Evolutionary conservation across 108 stramenopile genomes (phyloP).

Genomic region (Cyclotella cryptica): DNA sequence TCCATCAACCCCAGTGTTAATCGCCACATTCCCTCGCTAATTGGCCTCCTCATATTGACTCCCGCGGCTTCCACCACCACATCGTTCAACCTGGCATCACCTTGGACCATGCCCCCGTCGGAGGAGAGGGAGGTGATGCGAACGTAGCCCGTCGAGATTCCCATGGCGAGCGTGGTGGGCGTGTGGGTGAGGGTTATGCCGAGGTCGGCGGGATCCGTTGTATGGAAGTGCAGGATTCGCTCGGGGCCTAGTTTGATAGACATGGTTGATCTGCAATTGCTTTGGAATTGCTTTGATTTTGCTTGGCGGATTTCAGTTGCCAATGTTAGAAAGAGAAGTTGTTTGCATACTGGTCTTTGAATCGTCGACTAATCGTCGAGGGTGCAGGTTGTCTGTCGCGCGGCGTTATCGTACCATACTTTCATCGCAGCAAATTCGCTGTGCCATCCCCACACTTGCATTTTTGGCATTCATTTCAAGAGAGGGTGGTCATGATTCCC

Average conservation of each 20-base stretch:
- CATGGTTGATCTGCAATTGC: not conserved
- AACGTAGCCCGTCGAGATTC: constrained; percentile 32
- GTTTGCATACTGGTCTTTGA: too few relatives aligned
- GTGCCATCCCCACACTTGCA: too few relatives aligned
- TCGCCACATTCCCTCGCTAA: constrained; percentile 89
- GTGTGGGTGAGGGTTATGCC: constrained; percentile 29
- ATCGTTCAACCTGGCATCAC: constrained; percentile 68
- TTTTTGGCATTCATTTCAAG: too few relatives aligned
- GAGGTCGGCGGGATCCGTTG: constrained; percentile 27
- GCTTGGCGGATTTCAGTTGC: too few relatives aligned
- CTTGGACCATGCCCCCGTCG: constrained; percentile 43
- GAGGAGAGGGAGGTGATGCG: constrained; percentile 23
- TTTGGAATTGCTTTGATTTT: too few relatives aligned
- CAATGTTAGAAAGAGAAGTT: too few relatives aligned
- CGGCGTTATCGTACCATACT: too few relatives aligned
- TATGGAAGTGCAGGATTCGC: constrained; percentile 39
- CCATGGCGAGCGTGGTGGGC: constrained; percentile 5
- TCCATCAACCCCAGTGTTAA: constrained; percentile 85
- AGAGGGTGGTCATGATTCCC: too few relatives aligned
- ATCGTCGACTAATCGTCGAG: too few relatives aligned
- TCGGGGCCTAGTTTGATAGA: constrained; percentile 30
- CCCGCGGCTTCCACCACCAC: constrained; percentile 85
- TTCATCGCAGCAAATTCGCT: too few relatives aligned
- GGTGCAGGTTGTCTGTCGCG: too few relatives aligned
- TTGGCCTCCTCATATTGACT: constrained; percentile 82